Evolutionary conservation across 164 flowering plant genomes (phyloP).

Genomic region (Nelumbo lutea): DNA sequence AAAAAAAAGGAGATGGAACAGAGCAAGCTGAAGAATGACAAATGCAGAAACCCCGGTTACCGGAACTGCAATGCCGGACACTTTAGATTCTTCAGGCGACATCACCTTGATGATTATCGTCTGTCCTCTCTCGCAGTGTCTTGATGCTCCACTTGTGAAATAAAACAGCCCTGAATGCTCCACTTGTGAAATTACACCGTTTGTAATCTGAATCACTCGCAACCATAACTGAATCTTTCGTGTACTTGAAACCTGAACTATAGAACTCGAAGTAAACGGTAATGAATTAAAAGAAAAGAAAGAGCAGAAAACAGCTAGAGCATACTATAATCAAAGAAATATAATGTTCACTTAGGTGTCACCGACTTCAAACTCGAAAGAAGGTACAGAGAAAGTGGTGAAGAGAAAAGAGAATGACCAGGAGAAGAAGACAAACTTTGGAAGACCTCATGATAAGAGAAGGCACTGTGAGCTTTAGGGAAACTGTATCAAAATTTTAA

Average conservation of each 20-base stretch:
- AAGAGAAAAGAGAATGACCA: constrained; percentile 15
- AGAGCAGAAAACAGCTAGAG: not conserved
- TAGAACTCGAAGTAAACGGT: not conserved
- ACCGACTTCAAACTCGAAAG: constrained; percentile 40
- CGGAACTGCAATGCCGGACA: not conserved
- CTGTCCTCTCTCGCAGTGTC: constrained; percentile 66
- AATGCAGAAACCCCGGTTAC: not conserved
- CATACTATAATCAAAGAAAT: not conserved
- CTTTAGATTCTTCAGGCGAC: constrained; percentile 8
- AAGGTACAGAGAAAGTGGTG: constrained; percentile 14
- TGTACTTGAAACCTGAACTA: constrained; percentile 51
- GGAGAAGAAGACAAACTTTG: constrained; percentile 10
- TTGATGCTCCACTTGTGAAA: constrained; percentile 66
- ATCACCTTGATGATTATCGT: constrained; percentile 56
- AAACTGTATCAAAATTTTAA: too few relatives aligned
- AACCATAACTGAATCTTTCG: constrained; percentile 61
- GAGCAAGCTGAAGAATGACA: constrained; percentile 3
- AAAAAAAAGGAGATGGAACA: not conserved
- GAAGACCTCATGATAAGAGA: constrained; percentile 1
- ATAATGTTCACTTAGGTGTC: constrained; percentile 25
- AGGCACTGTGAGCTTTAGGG: not conserved
- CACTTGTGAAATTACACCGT: constrained; percentile 42
- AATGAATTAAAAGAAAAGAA: constrained; percentile 5
- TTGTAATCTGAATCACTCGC: constrained; percentile 48
- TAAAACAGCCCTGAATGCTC: constrained; percentile 45